A percentile compares a stretch with the other conserved stretches of the same genome.
Evolutionary conservation across 371 early-diverging fungal species (phyloP).

Genomic region (Rhizopus arrhizus): DNA sequence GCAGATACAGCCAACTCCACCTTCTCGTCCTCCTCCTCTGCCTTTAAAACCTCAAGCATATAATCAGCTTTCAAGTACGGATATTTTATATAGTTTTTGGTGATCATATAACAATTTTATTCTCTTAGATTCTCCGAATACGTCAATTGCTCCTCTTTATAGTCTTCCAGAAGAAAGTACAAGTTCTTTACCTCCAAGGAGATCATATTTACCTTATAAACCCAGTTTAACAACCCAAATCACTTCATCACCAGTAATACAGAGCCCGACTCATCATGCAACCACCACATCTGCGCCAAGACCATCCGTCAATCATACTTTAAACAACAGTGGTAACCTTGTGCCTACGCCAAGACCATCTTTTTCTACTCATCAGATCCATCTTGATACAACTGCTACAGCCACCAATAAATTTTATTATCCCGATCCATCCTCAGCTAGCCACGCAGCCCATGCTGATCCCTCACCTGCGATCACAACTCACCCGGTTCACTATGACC

Average conservation of each 20-base stretch:
- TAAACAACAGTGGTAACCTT: too few relatives aligned
- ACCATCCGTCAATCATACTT: background rate
- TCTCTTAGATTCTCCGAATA: background rate
- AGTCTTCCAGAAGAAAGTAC: background rate
- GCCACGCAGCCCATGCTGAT: too few relatives aligned
- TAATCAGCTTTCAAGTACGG: conserved; percentile 4
- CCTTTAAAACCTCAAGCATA: conserved; percentile 31
- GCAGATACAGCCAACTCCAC: background rate
- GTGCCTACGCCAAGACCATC: too few relatives aligned
- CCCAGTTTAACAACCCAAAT: conserved; percentile 12
- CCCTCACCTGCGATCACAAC: too few relatives aligned
- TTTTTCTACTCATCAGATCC: too few relatives aligned
- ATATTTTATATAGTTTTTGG: background rate
- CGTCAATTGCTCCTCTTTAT: conserved; percentile 4
- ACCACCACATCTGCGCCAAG: background rate
- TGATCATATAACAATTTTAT: background rate
- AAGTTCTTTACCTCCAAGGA: background rate
- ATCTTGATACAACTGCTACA: too few relatives aligned
- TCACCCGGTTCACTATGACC: too few relatives aligned
- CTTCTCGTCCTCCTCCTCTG: conserved; percentile 40
- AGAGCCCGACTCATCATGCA: background rate
- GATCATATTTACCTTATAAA: conserved; percentile 1
- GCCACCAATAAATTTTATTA: too few relatives aligned
- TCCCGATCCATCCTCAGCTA: too few relatives aligned
- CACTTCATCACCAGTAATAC: background rate